Evolutionary conservation across 164 flowering plant genomes (phyloP).

Genomic region (Chimonanthus praecox): DNA sequence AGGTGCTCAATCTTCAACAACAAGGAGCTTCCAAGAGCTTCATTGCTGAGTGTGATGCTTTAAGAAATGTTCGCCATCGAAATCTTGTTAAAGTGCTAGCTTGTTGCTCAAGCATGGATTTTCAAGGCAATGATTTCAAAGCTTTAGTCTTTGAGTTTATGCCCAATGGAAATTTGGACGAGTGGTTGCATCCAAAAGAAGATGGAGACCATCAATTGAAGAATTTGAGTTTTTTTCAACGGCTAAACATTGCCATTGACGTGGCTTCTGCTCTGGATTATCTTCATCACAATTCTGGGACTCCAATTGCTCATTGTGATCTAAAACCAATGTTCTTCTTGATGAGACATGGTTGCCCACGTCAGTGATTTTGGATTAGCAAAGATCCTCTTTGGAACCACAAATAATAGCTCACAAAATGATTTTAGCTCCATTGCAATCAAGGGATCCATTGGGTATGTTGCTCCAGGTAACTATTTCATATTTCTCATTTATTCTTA

Average conservation of each 20-base stretch:
- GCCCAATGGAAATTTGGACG: constrained; percentile 1
- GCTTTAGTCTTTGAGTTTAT: constrained; percentile 5
- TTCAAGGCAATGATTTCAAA: constrained; percentile 9
- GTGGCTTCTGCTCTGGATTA: constrained; percentile 7
- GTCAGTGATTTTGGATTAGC: constrained; percentile 8
- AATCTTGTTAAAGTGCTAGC: constrained; percentile 5
- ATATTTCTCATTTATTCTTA: too few relatives aligned
- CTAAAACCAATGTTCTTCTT: constrained; percentile 6
- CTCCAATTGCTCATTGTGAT: constrained; percentile 4
- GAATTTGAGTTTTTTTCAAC: neutral
- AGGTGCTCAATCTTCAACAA: neutral
- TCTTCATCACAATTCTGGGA: constrained; percentile 2
- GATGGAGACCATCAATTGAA: neutral
- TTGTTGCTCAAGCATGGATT: constrained; percentile 5
- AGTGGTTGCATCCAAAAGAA: neutral
- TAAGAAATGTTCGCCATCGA: constrained; percentile 5
- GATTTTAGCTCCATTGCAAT: constrained; percentile 10
- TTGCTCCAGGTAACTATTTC: constrained; percentile 20
- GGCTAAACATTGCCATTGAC: constrained; percentile 3
- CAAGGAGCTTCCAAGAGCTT: constrained; percentile 6
- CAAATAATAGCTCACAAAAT: neutral
- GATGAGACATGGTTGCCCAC: constrained; percentile 8
- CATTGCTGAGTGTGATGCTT: neutral
- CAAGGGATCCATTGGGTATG: constrained; percentile 23
- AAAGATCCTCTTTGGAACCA: neutral